Evolutionary conservation across 73 alveolate species (phyloP), one percentile per base, ranked within the genome.

Genomic region (Paramecium primaurelia): DNA sequence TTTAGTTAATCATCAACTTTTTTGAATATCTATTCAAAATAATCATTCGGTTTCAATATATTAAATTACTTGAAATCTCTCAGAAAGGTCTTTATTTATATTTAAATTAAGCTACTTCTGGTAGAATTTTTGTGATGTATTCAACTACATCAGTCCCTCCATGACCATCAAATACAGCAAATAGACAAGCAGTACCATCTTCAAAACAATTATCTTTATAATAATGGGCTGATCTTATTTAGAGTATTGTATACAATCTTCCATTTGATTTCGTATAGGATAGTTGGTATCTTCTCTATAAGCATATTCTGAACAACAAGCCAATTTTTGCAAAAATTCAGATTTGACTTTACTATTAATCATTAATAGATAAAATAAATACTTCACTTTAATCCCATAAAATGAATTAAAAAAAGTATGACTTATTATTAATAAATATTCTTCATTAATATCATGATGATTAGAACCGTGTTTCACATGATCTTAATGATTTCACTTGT

Each of bases 81-180:
- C 32, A 51, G 32, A 83, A 92, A 85, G 38, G 91, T 30, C 86
- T 69, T 38, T 18, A 16, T 54, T 54, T 54, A 32, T 71, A 71
- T 8, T 34, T 38, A 16, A 87, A 64, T 69, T 75, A 58, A 49
- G 92, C 77, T 86, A 80, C 99, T 49, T 95, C 97, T 10, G 98
- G 97, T 20, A 98, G 86, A 44, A 96, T 86, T 40, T 92, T 95
- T 42, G 93, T 94, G 34, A 97, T 88, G 87, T 94, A 96, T 59
- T 97, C 98, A 30, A 97, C 97, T 3, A 97, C 99, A 60, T 96
- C 93, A 18, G 58, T 87, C 6, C 99, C 99, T 6, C 99, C 99
- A 92, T 98, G 99, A 20, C 99, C 99, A 95, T 98, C 99, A 95
- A 96, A 97, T 45, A 97, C 96, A 40, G 98, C 97, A 93, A 97